Evolutionary conservation across 345 rosid genomes (phyloP), one percentile per base, ranked within the genome.

Genomic region (Rhodamnia argentea): DNA sequence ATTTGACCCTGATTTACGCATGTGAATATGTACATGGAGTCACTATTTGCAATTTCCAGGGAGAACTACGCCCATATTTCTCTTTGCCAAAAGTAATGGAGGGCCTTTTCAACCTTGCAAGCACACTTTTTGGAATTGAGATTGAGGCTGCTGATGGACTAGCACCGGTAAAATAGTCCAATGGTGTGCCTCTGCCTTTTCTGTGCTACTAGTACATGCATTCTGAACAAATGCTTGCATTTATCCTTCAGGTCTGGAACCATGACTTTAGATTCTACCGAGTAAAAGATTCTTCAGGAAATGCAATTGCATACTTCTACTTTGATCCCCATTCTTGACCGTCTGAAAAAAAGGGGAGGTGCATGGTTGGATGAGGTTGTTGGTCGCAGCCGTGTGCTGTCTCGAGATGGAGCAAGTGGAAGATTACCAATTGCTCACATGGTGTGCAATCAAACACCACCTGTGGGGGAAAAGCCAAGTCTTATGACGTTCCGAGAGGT

Each of bases 261-360:
- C 91, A 82, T 26, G 97, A 96, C 51, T 96, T 97, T 50, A 93
- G 87, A 88, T 97, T 97, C 90, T 97, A 93, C 86, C 3, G 94
- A 56, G 94, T 97, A 83, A 95, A 95, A 87, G 98, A 97, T 89
- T 92, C 97, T 85, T 92, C 94, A 62, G 96, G 97, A 70, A 90
- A 87, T 85, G 93, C 99, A 59, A 86, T 87, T 90, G 98, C 99
- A 22, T 96, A 97, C 88, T 97, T 97, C 87, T 95, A 95, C 89
- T 97, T 97, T 87, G 99, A 97, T 91, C 98, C 99, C 84, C 95
- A 94, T 84, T 95, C 98, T 85, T 97, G 98, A 82, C 99, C 99
- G 54, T 92, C 98, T 50, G 97, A 97, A 86, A 97, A 97, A 89
- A 3, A 90, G 86, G 84, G 96, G 90, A 40, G 99, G 98, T 74